phyloP scores from a whole-genome alignment of 495 filamentous ascomycete species.

The Filosporella fistucella region DNA sequence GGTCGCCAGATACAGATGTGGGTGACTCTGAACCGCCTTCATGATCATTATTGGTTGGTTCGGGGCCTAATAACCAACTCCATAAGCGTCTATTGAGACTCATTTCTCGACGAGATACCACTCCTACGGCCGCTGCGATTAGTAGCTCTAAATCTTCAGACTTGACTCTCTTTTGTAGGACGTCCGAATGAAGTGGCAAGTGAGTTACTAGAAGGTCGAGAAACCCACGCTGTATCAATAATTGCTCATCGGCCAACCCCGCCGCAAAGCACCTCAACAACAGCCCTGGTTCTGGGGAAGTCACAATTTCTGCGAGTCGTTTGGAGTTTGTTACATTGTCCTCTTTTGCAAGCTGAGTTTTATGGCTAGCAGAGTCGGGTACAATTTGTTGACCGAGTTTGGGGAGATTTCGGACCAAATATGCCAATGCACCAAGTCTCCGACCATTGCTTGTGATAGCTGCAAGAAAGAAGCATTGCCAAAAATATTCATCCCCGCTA shows the following conservation, averaged over 20 bases:
- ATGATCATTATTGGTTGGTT: constrained; percentile 45
- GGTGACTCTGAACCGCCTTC: constrained; percentile 28
- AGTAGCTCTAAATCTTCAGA: constrained; percentile 73
- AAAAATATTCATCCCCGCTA: constrained; percentile 81
- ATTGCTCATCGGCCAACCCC: constrained; percentile 82
- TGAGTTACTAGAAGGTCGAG: constrained; percentile 89
- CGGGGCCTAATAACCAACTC: constrained; percentile 94
- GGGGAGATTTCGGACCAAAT: constrained; percentile 74
- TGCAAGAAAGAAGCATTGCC: constrained; percentile 96
- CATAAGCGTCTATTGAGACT: constrained; percentile 90
- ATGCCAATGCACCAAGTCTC: constrained; percentile 82
- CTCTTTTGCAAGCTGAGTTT: constrained; percentile 16
- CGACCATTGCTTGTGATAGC: constrained; percentile 83
- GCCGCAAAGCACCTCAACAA: constrained; percentile 86
- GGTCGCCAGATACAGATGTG: constrained; percentile 28
- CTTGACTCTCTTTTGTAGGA: constrained; percentile 70
- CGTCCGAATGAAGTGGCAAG: constrained; percentile 79
- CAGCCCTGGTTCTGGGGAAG: constrained; percentile 87
- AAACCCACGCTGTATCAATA: constrained; percentile 90
- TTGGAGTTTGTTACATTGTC: constrained; percentile 16
- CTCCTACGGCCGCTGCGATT: constrained; percentile 73
- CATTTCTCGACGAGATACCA: constrained; percentile 89
- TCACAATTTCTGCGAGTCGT: constrained; percentile 66
- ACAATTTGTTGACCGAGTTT: constrained; percentile 47
- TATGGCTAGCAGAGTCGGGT: not conserved